phyloP scores from a whole-genome alignment of 2,329 filamentous ascomycete species.

The Beauveria rudraprayagi region DNA sequence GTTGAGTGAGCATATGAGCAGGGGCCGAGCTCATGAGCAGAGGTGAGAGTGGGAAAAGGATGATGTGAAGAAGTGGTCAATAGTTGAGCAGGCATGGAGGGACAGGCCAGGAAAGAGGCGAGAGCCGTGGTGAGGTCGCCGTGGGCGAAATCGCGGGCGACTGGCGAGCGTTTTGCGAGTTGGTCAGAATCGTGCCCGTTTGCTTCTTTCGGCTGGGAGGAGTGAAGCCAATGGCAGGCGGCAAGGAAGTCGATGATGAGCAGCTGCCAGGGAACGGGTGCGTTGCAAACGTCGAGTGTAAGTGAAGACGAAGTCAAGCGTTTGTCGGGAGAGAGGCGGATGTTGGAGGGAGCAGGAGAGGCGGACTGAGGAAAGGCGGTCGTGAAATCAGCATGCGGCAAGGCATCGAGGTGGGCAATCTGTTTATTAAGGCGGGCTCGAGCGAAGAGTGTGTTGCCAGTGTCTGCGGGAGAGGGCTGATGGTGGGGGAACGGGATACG shows the following conservation, averaged over 20 bases:
- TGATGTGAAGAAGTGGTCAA: background rate
- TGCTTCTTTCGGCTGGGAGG: background rate
- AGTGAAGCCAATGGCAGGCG: background rate
- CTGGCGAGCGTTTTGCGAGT: background rate
- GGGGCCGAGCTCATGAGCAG: background rate
- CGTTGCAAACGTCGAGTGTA: background rate
- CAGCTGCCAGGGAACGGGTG: background rate
- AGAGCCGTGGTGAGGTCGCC: background rate
- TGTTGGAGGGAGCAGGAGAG: background rate
- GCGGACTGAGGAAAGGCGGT: background rate
- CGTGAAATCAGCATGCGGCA: slow-evolving; percentile 1
- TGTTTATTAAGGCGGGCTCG: background rate
- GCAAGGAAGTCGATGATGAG: background rate
- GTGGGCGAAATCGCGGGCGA: background rate
- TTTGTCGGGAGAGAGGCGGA: background rate
- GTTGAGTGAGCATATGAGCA: background rate
- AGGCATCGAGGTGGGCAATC: background rate
- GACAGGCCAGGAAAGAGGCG: background rate
- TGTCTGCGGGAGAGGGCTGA: background rate
- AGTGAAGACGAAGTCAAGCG: slow-evolving; percentile 3
- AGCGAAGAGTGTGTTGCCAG: background rate
- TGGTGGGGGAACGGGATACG: background rate
- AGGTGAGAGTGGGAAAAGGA: background rate
- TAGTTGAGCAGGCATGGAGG: slow-evolving; percentile 6
- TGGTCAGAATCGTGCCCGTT: slow-evolving; percentile 3